Evolutionary conservation across 371 early-diverging fungal genomes (phyloP).

Genomic region (Capillidium heterosporum): DNA sequence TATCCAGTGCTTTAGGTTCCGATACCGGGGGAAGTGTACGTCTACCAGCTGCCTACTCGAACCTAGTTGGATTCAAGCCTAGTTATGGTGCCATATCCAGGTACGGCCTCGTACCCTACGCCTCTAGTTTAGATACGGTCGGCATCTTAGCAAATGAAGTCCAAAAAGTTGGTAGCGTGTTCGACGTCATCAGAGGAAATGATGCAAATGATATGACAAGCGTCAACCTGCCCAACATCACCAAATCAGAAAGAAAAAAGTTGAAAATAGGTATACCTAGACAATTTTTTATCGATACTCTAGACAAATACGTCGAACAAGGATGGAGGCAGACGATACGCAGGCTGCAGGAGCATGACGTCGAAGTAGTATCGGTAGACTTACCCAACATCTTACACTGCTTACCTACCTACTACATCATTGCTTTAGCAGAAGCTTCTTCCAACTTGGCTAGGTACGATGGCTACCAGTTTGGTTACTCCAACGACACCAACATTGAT

Average conservation of each 20-base stretch:
- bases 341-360: conserved; percentile 34
- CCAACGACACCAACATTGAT: conserved; percentile 27
- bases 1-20: conserved; percentile 36
- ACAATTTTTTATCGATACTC: conserved; percentile 54
- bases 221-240: conserved; percentile 22
- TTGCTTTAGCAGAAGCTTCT: conserved; percentile 82
- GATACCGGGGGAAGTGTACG: conserved; percentile 92
- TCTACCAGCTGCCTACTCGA: conserved; percentile 86
- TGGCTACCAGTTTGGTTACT: conserved; percentile 33
- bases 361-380: conserved; percentile 42
- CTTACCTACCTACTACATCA: conserved; percentile 69
- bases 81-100: conserved; percentile 75
- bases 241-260: conserved; percentile 12
- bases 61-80: conserved; percentile 85
- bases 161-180: conserved; percentile 27
- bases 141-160: conserved; percentile 54
- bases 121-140: conserved; percentile 75
- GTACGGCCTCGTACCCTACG: conserved; percentile 73
- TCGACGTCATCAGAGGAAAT: conserved; percentile 31
- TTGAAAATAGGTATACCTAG: conserved; percentile 3
- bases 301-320: conserved; percentile 23
- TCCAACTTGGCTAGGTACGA: conserved; percentile 80
- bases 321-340: conserved; percentile 44
- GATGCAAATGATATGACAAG: conserved; percentile 42
- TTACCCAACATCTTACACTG: conserved; percentile 50